Evolutionary conservation across 2,329 filamentous ascomycete genomes (phyloP), one percentile per base, ranked within the genome.

Genomic region (Aspergillus versicolor): DNA sequence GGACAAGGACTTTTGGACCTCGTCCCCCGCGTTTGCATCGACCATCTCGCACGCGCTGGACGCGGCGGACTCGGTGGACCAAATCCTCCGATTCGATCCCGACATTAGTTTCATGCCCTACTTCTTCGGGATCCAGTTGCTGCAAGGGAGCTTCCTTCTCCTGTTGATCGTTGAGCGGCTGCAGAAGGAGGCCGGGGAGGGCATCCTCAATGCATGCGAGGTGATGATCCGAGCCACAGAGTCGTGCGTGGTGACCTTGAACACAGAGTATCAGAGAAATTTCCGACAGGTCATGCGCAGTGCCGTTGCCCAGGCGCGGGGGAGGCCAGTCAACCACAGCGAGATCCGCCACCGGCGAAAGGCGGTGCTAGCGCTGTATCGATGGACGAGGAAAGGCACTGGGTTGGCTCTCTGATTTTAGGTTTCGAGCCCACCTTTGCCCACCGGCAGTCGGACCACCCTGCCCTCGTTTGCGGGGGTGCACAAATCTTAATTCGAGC

Each of bases 51-150:
- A 97, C 70, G 92, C 92, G 11, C 89, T 97, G 4, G 88, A 89
- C 13, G 92, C 92, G 0, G 92, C 92, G 4, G 91, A 96, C 75
- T 91, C 92, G 12, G 90, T 96, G 64, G 86, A 85, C 70, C 87
- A 91, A 66, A 94, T 97, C 53, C 85, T 97, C 44, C 91, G 96
- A 66, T 91, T 89, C 70, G 92, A 97, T 69, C 91, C 92, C 0
- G 91, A 94, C 56, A 81, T 96, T 49, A 92, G 93, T 73, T 95
- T 96, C 75, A 96, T 96, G 91, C 92, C 92, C 1, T 96, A 95
- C 78, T 96, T 96, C 79, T 96, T 96, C 64, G 92, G 92, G 57
- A 93, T 96, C 60, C 96, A 96, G 71, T 81, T 97, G 3, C 79
- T 97, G 5, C 92, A 97, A 70, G 92, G 92, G 5, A 95, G 91